A percentile compares a stretch with the other conserved stretches of the same genome.
These are phyloP conservation scores for Alliaria petiolata DNA, from an alignment of 345 rosid genomes.

Conservation along the genomic window DNA sequence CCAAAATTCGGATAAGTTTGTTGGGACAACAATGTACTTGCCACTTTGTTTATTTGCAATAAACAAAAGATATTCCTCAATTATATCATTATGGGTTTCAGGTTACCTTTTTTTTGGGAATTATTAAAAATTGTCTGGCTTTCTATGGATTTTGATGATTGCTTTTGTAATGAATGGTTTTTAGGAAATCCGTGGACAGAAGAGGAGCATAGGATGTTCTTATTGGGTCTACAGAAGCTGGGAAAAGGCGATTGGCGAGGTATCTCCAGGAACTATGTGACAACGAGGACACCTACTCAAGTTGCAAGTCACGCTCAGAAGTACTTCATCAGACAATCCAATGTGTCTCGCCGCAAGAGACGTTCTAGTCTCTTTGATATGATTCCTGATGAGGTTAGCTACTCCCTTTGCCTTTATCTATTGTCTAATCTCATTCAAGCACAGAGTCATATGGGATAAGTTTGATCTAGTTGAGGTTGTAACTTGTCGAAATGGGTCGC, in stretches of 20 bases:
- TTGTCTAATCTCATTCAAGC: background rate
- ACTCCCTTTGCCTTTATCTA: background rate
- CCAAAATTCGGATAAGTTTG: background rate
- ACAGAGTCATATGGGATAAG: background rate
- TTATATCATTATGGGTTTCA: background rate
- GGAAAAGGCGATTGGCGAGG: conserved; percentile 99
- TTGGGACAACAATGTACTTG: background rate
- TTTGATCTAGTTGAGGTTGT: background rate
- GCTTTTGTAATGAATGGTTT: conserved; percentile 5
- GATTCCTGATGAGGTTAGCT: conserved; percentile 68
- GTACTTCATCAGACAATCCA: conserved; percentile 77
- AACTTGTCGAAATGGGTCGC: too few species aligned
- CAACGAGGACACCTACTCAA: conserved; percentile 87
- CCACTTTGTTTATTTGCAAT: background rate
- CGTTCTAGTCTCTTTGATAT: conserved; percentile 98
- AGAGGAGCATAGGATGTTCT: conserved; percentile 90
- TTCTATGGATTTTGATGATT: background rate
- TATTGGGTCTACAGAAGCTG: conserved; percentile 75
- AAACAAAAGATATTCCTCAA: background rate
- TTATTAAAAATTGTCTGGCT: background rate
- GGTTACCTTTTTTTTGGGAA: background rate
- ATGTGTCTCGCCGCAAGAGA: conserved; percentile 74
- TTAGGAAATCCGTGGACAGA: conserved; percentile 87
- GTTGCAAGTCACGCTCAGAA: conserved; percentile 98
- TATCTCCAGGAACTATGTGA: conserved; percentile 76